Percentiles rank a stretch among this genome's conserved stretches.
Conservation (phyloP, 2,329 filamentous ascomycete genomes). For the Calonectria hongkongensis region DNA sequence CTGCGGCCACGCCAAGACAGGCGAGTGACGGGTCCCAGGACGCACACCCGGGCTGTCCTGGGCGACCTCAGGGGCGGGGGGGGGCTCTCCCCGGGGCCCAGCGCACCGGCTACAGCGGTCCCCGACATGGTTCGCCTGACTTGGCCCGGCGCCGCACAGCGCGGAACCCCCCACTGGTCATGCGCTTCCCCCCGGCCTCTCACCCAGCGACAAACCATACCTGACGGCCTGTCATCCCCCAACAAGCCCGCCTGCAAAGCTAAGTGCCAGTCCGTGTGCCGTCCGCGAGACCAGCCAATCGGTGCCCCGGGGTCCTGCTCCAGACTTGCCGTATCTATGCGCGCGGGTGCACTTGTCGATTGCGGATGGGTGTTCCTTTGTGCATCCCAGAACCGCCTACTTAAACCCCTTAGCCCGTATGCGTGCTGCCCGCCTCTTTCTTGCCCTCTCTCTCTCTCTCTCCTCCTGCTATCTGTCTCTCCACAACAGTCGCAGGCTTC, state of each 20-base stretch:
- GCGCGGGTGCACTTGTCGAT: conserved; percentile 27
- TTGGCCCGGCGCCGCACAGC: conserved; percentile 30
- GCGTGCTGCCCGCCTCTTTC: conserved; percentile 37
- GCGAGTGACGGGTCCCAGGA: not conserved
- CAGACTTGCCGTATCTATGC: conserved; percentile 47
- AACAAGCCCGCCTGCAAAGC: conserved; percentile 18
- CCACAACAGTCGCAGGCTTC: conserved; percentile 48
- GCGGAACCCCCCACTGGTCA: conserved; percentile 43
- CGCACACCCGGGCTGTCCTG: conserved; percentile 31
- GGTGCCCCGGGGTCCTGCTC: not conserved
- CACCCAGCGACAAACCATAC: conserved; percentile 16
- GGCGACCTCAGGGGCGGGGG: not conserved
- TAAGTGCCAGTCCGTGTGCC: conserved; percentile 8
- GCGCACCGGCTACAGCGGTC: conserved; percentile 26
- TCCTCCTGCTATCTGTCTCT: conserved; percentile 35
- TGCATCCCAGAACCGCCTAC: conserved; percentile 29
- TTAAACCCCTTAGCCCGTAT: conserved; percentile 44
- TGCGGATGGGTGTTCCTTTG: conserved; percentile 7
- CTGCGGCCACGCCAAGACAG: not conserved
- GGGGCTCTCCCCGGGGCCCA: not conserved
- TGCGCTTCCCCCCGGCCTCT: conserved; percentile 22
- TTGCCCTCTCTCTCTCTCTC: not conserved
- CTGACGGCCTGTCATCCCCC: conserved; percentile 34
- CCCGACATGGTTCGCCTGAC: conserved; percentile 46
- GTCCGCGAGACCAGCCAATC: conserved; percentile 29